Evolutionary conservation across 2,329 filamentous ascomycete species (phyloP).

Genomic region (Conoideocrella luteorostrata): DNA sequence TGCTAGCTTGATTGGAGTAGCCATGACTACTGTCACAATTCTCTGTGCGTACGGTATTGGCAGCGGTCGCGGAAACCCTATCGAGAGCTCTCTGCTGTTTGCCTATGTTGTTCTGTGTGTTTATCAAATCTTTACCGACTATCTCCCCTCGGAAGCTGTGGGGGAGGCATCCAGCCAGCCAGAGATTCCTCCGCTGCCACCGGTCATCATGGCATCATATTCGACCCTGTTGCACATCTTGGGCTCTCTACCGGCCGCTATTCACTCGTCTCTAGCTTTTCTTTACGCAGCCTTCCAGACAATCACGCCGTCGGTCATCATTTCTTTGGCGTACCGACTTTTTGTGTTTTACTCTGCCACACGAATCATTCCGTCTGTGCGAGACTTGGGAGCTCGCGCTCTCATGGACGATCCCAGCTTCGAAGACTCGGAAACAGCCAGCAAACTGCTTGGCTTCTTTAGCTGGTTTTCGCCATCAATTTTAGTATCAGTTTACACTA

Average conservation of each 20-base stretch:
- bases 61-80: slow-evolving; percentile 86
- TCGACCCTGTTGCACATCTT: slow-evolving; percentile 82
- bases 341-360: slow-evolving; percentile 95
- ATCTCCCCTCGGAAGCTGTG: slow-evolving; percentile 68
- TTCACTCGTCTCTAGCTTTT: slow-evolving; percentile 78
- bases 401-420: slow-evolving; percentile 79
- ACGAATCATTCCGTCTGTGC: slow-evolving; percentile 88
- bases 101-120: slow-evolving; percentile 98
- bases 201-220: slow-evolving; percentile 97
- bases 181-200: slow-evolving; percentile 94
- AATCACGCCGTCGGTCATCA: slow-evolving; percentile 91
- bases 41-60: slow-evolving; percentile 90
- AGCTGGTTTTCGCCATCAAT: slow-evolving; percentile 95
- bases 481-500: slow-evolving; percentile 93
- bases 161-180: slow-evolving; percentile 54
- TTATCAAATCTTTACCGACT: slow-evolving; percentile 99
- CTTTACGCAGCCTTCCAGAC: slow-evolving; percentile 89
- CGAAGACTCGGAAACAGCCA: slow-evolving; percentile 79
- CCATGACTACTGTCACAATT: slow-evolving; percentile 88
- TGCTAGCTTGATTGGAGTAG: slow-evolving; percentile 84
- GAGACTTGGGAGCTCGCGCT: slow-evolving; percentile 76
- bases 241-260: slow-evolving; percentile 72
- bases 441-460: slow-evolving; percentile 71
- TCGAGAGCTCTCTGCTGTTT: slow-evolving; percentile 91
- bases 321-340: slow-evolving; percentile 87